Percentiles rank a stretch among this genome's conserved stretches.
phyloP scores from a whole-genome alignment of 345 rosid genomes.

The Citrus maxima region DNA sequence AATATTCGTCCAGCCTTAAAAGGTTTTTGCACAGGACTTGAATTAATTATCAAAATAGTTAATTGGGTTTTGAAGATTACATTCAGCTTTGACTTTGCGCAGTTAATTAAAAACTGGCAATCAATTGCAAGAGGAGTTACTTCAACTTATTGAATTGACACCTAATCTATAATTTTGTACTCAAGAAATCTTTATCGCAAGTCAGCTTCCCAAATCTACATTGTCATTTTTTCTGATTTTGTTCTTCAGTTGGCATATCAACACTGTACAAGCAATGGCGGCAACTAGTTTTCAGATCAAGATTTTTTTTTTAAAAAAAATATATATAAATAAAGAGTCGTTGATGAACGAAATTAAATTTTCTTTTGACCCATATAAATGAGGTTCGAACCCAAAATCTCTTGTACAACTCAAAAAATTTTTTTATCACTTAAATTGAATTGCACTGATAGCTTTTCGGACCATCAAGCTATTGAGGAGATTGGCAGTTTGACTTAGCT shows the following conservation, averaged over 20 bases:
- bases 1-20: not conserved
- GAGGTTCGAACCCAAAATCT: too few relatives aligned
- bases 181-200: not conserved
- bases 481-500: not conserved
- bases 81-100: not conserved
- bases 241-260: too few relatives aligned
- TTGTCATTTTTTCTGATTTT: not conserved
- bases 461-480: not conserved
- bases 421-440: too few relatives aligned
- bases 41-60: not conserved
- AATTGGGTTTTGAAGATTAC: too few relatives aligned
- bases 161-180: not conserved
- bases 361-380: too few relatives aligned
- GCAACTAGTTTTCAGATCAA: too few relatives aligned
- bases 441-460: too few relatives aligned
- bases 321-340: too few relatives aligned
- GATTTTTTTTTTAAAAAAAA: too few relatives aligned
- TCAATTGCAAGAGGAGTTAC: slow-evolving; percentile 2
- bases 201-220: not conserved
- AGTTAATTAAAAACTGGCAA: too few relatives aligned
- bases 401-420: too few relatives aligned
- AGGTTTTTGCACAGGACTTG: not conserved
- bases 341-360: too few relatives aligned
- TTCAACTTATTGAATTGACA: not conserved
- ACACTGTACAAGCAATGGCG: not conserved